These are phyloP conservation scores for Trypethelium eluteriae DNA, from an alignment of 495 filamentous ascomycete genomes.

Conservation along the genomic window DNA sequence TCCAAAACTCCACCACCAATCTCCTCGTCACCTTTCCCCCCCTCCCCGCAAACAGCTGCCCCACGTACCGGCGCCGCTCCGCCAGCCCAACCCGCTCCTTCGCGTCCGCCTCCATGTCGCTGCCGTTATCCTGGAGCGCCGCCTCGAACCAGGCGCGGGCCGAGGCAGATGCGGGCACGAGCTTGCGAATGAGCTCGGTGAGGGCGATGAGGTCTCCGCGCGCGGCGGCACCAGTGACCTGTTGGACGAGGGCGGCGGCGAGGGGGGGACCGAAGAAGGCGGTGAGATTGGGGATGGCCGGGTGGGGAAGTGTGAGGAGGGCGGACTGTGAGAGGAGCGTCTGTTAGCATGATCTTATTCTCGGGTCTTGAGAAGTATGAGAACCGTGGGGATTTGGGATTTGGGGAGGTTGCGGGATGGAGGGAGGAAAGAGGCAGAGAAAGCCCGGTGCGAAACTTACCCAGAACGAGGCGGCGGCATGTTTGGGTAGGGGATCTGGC, in stretches of 20 bases:
- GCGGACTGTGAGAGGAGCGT: conserved; percentile 8
- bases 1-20: conserved; percentile 60
- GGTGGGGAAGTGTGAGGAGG: background rate
- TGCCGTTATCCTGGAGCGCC: conserved; percentile 45
- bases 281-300: background rate
- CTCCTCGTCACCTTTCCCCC: conserved; percentile 53
- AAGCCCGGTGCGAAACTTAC: conserved; percentile 21
- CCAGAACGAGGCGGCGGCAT: conserved; percentile 75
- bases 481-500: conserved; percentile 72
- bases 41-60: conserved; percentile 54
- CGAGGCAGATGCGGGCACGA: conserved; percentile 57
- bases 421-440: no score
- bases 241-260: conserved; percentile 47
- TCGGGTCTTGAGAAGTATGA: background rate
- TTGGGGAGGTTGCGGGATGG: conserved; percentile 15
- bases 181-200: conserved; percentile 66
- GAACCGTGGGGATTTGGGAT: conserved; percentile 1
- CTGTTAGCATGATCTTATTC: background rate
- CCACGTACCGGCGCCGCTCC: conserved; percentile 55
- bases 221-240: conserved; percentile 64
- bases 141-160: conserved; percentile 55
- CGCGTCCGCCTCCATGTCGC: conserved; percentile 49
- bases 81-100: conserved; percentile 41
- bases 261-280: conserved; percentile 17
- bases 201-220: conserved; percentile 72